Base-by-base conservation (phyloP, 2,329 filamentous ascomycete species). In the Fusarium compactum region DNA sequence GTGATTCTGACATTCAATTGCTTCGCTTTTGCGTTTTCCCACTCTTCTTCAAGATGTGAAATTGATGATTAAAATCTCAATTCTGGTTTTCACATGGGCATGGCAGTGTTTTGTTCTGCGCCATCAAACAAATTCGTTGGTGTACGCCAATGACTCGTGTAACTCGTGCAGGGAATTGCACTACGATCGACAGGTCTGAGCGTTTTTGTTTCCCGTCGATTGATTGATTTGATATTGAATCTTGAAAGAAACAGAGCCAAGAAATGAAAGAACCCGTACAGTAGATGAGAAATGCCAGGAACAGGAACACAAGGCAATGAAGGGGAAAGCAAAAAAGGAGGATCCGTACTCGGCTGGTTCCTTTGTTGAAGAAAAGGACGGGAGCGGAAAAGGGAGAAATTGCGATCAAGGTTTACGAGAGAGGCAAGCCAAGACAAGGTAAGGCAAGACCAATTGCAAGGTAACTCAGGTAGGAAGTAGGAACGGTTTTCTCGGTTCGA, bases 71-170 rank as follows among this genome's bases (percentile, higher is more conserved):
- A 30, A 18, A 46, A 38, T 22, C 29, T 22, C 22, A 53, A 53
- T 47, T 24, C 27, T 34, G 27, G 38, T 44, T 53, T 16, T 25
- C 34, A 53, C 22, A 22, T 48, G 40, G 29, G 40, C 34, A 53
- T 53, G 30, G n/a, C 50, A 53, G 24, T 53, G 20, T 54, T 48
- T 65, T 60, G 32, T 29, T 44, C 48, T 48, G 20, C 29, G 53
- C 52, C 41, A 24, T 65, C 61, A 20, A 65, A 40, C 53, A 30
- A 58, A 29, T 65, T 65, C 53, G 51, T 59, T 32, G 40, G 41
- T 59, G 40, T 29, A 58, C 16, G 52, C 60, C 61, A 65, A 61
- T 65, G 62, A 65, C 62, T 65, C 62, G 41, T 48, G 54, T 41
- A 52, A 50, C 30, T 50, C 18, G 30, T 44, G 25, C 34, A 38